Evolutionary conservation across 768 basidiomycete genomes (phyloP), one percentile per base, ranked within the genome.

Genomic region (Pholiota conissans): DNA sequence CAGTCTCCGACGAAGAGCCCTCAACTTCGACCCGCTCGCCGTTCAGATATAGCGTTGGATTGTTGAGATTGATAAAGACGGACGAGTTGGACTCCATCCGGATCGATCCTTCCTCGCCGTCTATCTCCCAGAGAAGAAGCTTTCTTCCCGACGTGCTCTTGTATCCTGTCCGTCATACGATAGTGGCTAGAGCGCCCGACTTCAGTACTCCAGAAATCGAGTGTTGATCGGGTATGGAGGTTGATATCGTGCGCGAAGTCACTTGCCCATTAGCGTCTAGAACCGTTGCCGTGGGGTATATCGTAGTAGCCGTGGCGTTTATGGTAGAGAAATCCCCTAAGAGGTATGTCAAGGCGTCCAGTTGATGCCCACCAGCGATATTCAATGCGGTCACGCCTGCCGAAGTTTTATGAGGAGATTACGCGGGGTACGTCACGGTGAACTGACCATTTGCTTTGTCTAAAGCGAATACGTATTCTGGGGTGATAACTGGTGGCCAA

Each of bases 21-120:
- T 51, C 62, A 13, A 63, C 48, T 10, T 65, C 60, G 3, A 75
- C 64, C 39, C 54, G 54, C 48, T 71, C 65, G 5, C 72, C 73
- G 42, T 76, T 70, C 53, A 76, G 26, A 52, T 61, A 74, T 35
- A 74, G 27, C 14, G 60, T 56, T 24, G 72, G 72, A 29, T 69
- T 63, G 6, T 24, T 9, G 5, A 72, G 59, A 0, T 59, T 59
- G 13, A 45, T 52, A 3, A 40, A 40, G 22, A 48, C 35, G 1
- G 42, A 27, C 16, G 28, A 26, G 32, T 58, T 51, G 5, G 54
- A 56, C 52, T 58, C 56, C 11, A 61, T 7, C 47, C 52, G 24
- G n/a, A 62, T 70, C 6, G 61, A 60, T 0, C 72, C 73, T 1
- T 71, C 66, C 42, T 74, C 73, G 5, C 73, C 74, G 27, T 74